phyloP scores from a whole-genome alignment of 305 asterid genomes.

The Fraxinus latifolia region DNA sequence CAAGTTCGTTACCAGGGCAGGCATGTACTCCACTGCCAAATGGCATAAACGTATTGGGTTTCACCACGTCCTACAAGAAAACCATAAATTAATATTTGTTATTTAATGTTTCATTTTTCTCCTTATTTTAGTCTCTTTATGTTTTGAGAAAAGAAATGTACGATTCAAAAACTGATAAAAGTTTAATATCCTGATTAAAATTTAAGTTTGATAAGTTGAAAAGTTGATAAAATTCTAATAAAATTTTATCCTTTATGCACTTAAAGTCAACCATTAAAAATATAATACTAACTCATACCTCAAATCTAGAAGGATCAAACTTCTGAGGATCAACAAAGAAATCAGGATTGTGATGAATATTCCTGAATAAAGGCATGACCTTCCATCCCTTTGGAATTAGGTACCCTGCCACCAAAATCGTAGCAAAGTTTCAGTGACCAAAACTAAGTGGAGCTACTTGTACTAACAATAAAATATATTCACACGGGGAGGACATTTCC shows the following conservation, averaged over 20 bases:
- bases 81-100: background rate
- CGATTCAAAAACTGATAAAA: too few species aligned
- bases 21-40: slow-evolving; percentile 88
- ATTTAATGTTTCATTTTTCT: too few species aligned
- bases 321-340: slow-evolving; percentile 67
- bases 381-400: slow-evolving; percentile 97
- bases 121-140: too few species aligned
- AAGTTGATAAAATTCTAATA: background rate
- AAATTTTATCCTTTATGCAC: background rate
- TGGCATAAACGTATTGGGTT: slow-evolving; percentile 78
- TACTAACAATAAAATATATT: too few species aligned
- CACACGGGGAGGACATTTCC: too few species aligned
- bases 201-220: too few species aligned
- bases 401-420: slow-evolving; percentile 42
- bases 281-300: slow-evolving; percentile 39
- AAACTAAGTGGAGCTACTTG: background rate
- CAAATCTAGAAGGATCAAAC: slow-evolving; percentile 75
- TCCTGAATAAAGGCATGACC: slow-evolving; percentile 93
- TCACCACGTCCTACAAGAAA: slow-evolving; percentile 39
- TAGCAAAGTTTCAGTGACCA: background rate
- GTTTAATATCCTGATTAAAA: too few species aligned
- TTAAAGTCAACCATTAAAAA: background rate
- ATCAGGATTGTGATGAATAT: slow-evolving; percentile 83
- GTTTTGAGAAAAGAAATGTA: too few species aligned
- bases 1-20: slow-evolving; percentile 91